phyloP scores from a whole-genome alignment of 192 early-diverging fungal species.

The Entophlyctis luteolus region DNA sequence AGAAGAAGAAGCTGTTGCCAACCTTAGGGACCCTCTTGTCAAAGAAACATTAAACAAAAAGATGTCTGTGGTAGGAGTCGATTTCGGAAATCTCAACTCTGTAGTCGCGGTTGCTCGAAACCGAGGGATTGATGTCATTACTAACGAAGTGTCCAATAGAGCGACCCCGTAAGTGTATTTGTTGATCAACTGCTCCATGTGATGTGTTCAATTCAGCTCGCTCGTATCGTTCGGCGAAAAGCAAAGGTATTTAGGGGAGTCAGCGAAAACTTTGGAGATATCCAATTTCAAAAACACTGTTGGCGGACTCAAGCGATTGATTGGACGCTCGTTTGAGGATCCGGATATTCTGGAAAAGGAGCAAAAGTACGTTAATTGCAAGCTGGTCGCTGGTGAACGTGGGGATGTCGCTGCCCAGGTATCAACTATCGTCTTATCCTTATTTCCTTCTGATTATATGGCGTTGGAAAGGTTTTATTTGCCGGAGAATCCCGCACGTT shows the following conservation, averaged over 20 bases:
- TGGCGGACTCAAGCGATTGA: conserved; percentile 81
- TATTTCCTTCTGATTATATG: conserved; percentile 3
- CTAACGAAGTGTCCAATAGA: conserved; percentile 95
- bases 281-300: conserved; percentile 98
- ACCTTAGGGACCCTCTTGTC: conserved; percentile 6
- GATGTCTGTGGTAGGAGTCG: conserved; percentile 82
- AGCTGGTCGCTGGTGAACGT: conserved; percentile 75
- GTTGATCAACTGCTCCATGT: background rate
- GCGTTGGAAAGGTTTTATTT: conserved; percentile 62
- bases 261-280: conserved; percentile 87
- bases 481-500: conserved; percentile 72
- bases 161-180: conserved; percentile 76
- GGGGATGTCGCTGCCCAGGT: conserved; percentile 73
- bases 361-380: conserved; percentile 76
- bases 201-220: conserved; percentile 46
- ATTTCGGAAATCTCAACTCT: conserved; percentile 94
- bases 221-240: conserved; percentile 92
- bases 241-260: conserved; percentile 92
- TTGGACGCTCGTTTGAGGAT: conserved; percentile 80
- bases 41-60: conserved; percentile 19
- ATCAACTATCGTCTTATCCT: too few species aligned
- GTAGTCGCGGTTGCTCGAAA: conserved; percentile 96
- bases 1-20: conserved; percentile 1
- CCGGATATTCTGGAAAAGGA: conserved; percentile 80
- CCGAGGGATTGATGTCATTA: conserved; percentile 95